Base-by-base conservation (phyloP, 208 protist genomes). In the Crithidia expoeki region DNA sequence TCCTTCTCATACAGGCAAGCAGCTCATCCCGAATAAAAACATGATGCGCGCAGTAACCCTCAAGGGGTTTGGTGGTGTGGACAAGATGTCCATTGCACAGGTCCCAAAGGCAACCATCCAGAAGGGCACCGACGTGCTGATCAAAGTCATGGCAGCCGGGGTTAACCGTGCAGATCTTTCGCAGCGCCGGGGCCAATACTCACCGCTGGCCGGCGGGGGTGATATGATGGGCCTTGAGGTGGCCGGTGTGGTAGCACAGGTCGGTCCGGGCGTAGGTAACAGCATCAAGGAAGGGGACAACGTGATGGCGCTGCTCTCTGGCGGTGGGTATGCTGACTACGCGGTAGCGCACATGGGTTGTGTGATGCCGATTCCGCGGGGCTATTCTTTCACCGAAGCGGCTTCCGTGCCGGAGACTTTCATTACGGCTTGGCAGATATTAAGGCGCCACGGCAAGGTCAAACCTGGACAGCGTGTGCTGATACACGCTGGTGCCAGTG, bases 271-370 rank as follows among this genome's bases (percentile, higher is more conserved):
- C 10, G 87, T 94, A 23, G n/a, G n/a, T n/a, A 88, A 70, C 51
- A 59, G 60, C 32, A 89, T 91, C 42, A 93, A 90, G 69, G 85
- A 87, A 46, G 95, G 93, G 27, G 92, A 97, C 69, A 79, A 82
- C 53, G 92, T 97, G 9, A 95, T 95, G 86, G 85, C 83, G 25
- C 79, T 98, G 51, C 83, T 97, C 28, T 47, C 51, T 25, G 95
- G 95, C n/a, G 95, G 95, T 34, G 95, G 93, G 21, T 98, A 98
- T 84, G 93, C 93, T 5, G 91, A 98, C 62, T 95, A 93, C 80
- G 84, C 78, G 21, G 83, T 88, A 17, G 84, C 94, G 4, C 85
- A 93, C 58, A 71, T 87, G 38, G 83, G 78, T 49, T 79, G 72
- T 44, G 79, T 95, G 27, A 93, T 97, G 86, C 80, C 73, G 40